These are phyloP conservation scores for Penstemon barbatus DNA, from an alignment of 257 asterid species.

Conservation along the genomic window DNA sequence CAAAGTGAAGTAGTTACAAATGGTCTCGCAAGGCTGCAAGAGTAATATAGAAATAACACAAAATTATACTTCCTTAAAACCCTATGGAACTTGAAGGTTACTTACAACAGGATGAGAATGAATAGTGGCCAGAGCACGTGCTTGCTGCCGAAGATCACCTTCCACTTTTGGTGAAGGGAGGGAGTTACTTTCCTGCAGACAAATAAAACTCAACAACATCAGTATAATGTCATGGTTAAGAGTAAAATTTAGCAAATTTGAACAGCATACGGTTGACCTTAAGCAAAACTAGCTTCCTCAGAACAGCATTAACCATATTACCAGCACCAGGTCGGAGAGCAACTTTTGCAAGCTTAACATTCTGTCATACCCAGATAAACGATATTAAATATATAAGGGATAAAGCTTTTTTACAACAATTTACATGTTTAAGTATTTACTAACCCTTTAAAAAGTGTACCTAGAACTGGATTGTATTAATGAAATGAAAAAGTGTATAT, in stretches of 20 bases:
- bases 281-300: slow-evolving; percentile 78
- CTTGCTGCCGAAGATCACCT: slow-evolving; percentile 86
- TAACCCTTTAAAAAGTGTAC: not conserved
- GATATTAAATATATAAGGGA: slow-evolving; percentile 25
- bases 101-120: slow-evolving; percentile 97
- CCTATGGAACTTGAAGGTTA: slow-evolving; percentile 12
- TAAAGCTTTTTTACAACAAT: slow-evolving; percentile 19
- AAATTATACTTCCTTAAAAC: not conserved
- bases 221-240: slow-evolving; percentile 25
- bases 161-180: slow-evolving; percentile 75
- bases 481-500: not conserved
- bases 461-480: not conserved
- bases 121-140: slow-evolving; percentile 84
- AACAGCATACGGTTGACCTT: slow-evolving; percentile 50
- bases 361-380: slow-evolving; percentile 46
- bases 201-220: slow-evolving; percentile 28
- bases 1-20: slow-evolving; percentile 24
- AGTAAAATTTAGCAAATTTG: slow-evolving; percentile 4
- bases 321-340: slow-evolving; percentile 97
- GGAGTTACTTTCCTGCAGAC: slow-evolving; percentile 61
- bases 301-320: slow-evolving; percentile 83
- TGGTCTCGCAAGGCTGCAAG: not conserved
- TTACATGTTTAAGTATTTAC: not conserved
- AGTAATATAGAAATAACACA: not conserved
- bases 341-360: slow-evolving; percentile 86